Conservation (phyloP, 2,329 filamentous ascomycete species). For the Apiospora arundinis region DNA sequence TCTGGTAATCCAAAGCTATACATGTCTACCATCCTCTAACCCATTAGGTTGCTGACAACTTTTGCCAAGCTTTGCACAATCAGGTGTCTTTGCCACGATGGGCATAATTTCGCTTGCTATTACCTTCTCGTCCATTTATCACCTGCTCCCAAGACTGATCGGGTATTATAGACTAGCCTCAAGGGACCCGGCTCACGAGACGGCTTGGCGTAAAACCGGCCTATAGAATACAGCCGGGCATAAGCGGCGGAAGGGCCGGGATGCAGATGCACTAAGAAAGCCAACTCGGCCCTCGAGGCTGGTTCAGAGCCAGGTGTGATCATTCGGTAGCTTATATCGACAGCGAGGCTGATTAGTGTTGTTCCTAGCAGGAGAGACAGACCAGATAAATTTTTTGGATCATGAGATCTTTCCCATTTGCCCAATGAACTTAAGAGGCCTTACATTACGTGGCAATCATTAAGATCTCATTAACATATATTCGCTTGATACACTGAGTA, state of each 20-base stretch:
- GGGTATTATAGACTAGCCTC: not conserved
- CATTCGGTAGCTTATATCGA: not conserved
- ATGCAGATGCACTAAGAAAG: not conserved
- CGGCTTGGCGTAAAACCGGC: too few relatives aligned
- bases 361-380: not conserved
- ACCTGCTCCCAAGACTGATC: not conserved
- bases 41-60: not conserved
- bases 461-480: too few relatives aligned
- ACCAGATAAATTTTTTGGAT: not conserved
- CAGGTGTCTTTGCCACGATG: not conserved
- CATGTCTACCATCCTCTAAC: not conserved
- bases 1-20: not conserved
- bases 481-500: too few relatives aligned
- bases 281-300: not conserved
- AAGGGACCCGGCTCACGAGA: not conserved
- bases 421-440: too few relatives aligned
- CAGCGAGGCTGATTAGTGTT: not conserved
- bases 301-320: not conserved
- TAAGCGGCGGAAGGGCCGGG: not conserved
- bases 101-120: not conserved
- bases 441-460: too few relatives aligned
- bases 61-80: not conserved
- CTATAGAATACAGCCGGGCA: not conserved
- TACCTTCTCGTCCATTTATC: not conserved
- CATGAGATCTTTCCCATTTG: too few relatives aligned